Conservation (phyloP, 2,329 filamentous ascomycete genomes). For the Fusarium tricinctum region DNA sequence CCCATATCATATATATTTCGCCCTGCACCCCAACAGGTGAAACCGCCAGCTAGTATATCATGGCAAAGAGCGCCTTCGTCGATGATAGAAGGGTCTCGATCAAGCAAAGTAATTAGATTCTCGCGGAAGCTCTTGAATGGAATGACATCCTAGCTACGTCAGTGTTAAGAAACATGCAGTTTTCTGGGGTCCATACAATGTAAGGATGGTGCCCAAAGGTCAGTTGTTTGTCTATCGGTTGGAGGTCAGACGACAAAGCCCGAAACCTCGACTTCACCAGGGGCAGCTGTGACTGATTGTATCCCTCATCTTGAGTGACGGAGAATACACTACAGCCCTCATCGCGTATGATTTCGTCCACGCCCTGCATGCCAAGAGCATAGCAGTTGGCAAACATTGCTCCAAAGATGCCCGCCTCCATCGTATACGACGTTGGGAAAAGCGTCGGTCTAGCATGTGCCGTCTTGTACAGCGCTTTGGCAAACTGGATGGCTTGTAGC, state of each 20-base stretch:
- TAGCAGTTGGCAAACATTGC: constrained; percentile 56
- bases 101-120: constrained; percentile 48
- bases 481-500: constrained; percentile 42
- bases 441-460: constrained; percentile 30
- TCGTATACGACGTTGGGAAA: constrained; percentile 36
- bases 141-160: constrained; percentile 51
- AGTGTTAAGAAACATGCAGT: constrained; percentile 5
- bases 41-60: constrained; percentile 54
- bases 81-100: constrained; percentile 47
- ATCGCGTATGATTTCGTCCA: constrained; percentile 46
- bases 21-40: constrained; percentile 57
- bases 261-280: constrained; percentile 47
- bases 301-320: constrained; percentile 42
- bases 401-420: constrained; percentile 51
- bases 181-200: constrained; percentile 38
- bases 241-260: constrained; percentile 49
- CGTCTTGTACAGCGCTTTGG: constrained; percentile 36
- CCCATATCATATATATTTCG: constrained; percentile 49
- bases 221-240: constrained; percentile 52
- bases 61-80: constrained; percentile 56
- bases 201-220: constrained; percentile 55
- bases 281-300: constrained; percentile 46
- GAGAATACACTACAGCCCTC: constrained; percentile 54
- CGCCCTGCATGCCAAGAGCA: constrained; percentile 51
- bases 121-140: constrained; percentile 53